A percentile compares a stretch with the other conserved stretches of the same genome.
Evolutionary conservation across 1,284 basidiomycete species (phyloP).

Genomic region (Irpex lacteus): DNA sequence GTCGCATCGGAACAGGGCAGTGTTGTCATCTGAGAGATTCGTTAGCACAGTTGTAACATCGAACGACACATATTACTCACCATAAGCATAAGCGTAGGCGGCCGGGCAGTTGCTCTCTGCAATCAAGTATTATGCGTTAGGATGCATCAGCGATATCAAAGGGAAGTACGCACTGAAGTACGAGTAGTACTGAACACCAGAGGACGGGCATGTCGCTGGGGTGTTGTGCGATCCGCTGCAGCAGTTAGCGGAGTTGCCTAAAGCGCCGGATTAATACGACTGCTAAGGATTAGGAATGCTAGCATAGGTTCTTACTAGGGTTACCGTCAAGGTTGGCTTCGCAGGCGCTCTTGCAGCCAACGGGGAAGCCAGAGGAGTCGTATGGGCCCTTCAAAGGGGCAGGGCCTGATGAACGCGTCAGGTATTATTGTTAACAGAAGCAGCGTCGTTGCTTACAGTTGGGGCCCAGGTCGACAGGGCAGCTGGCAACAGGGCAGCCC

Average conservation of each 20-base stretch:
- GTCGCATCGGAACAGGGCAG: conserved; percentile 45
- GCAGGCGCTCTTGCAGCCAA: conserved; percentile 45
- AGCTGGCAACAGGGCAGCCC: conserved; percentile 39
- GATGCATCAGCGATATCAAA: background rate
- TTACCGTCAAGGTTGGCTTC: conserved; percentile 36
- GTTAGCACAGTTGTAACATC: background rate
- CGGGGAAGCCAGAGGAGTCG: conserved; percentile 35
- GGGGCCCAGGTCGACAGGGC: conserved; percentile 41
- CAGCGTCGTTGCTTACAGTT: conserved; percentile 24
- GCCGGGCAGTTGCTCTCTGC: conserved; percentile 44
- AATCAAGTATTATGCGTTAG: background rate
- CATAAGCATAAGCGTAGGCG: conserved; percentile 50
- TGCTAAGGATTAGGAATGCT: background rate
- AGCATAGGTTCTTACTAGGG: conserved; percentile 19
- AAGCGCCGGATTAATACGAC: background rate
- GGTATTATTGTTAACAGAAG: background rate
- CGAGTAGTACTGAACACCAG: conserved; percentile 39
- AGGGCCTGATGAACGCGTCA: conserved; percentile 28
- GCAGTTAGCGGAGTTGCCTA: conserved; percentile 39
- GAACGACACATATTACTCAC: background rate
- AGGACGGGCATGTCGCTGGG: conserved; percentile 38
- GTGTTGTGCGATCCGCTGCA: conserved; percentile 43
- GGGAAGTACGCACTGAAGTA: conserved; percentile 41
- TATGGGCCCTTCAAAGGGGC: conserved; percentile 32
- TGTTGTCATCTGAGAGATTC: conserved; percentile 33